These are phyloP conservation scores for Saraca asoca DNA, from an alignment of 331 rosid species.

Conservation along the genomic window DNA sequence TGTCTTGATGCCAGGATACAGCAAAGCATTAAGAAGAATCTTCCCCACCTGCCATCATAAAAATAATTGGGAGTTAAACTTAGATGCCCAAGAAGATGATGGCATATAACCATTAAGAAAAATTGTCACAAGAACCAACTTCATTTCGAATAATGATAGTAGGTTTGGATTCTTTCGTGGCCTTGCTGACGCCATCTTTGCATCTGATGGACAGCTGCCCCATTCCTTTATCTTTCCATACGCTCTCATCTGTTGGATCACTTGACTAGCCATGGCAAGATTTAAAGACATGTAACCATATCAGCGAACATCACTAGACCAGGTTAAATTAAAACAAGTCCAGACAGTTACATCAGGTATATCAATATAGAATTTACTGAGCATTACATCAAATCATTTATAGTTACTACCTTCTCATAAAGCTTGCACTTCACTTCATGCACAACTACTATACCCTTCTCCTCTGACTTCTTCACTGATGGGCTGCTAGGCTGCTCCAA, in stretches of 20 bases:
- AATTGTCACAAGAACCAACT: slow-evolving; percentile 47
- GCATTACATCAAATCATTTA: slow-evolving; percentile 19
- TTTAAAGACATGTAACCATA: slow-evolving; percentile 8
- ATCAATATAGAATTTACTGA: slow-evolving; percentile 1
- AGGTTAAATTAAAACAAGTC: slow-evolving; percentile 22
- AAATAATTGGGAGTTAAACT: not conserved
- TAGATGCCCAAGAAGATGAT: not conserved
- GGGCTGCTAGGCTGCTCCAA: slow-evolving; percentile 92
- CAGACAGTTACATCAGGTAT: not conserved
- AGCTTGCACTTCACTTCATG: slow-evolving; percentile 98
- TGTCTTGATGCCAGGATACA: slow-evolving; percentile 95
- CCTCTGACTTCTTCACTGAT: slow-evolving; percentile 84
- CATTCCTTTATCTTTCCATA: slow-evolving; percentile 93
- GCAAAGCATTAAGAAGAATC: slow-evolving; percentile 82
- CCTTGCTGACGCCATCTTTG: slow-evolving; percentile 89
- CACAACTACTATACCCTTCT: slow-evolving; percentile 80
- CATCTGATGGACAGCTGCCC: slow-evolving; percentile 88
- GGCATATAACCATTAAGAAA: slow-evolving; percentile 5
- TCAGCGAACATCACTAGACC: slow-evolving; percentile 17
- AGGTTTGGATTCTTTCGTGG: slow-evolving; percentile 91
- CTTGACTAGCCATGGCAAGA: slow-evolving; percentile 59
- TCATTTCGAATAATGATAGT: slow-evolving; percentile 89
- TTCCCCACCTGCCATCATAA: slow-evolving; percentile 72
- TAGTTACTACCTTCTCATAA: slow-evolving; percentile 72
- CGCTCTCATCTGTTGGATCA: slow-evolving; percentile 78